Evolutionary conservation across 2,329 filamentous ascomycete genomes (phyloP).

Genomic region (Dendrostoma leiphaemia): DNA sequence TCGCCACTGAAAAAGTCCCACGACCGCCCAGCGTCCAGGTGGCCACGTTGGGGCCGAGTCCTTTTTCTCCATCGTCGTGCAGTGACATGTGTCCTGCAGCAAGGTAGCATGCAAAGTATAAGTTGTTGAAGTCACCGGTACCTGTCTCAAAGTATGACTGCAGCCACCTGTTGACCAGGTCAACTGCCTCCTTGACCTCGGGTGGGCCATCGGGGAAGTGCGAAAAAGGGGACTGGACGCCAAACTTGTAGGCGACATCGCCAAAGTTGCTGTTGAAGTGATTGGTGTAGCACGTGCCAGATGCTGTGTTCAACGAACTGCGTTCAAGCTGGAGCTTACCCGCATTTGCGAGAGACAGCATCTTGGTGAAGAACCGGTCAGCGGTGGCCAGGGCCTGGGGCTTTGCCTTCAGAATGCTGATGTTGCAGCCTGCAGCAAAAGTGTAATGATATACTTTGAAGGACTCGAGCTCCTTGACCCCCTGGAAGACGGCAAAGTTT

Average conservation of each 20-base stretch:
- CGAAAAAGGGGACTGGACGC: not conserved
- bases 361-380: not conserved
- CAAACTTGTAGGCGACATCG: not conserved
- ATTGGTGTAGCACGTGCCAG: not conserved
- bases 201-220: not conserved
- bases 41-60: not conserved
- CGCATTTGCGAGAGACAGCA: not conserved
- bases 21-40: slow-evolving; percentile 8
- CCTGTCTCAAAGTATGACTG: not conserved
- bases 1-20: slow-evolving; percentile 1
- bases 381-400: not conserved
- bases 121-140: not conserved
- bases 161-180: not conserved
- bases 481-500: too few species aligned
- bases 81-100: not conserved
- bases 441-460: not conserved
- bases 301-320: not conserved
- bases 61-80: slow-evolving; percentile 3
- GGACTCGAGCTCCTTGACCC: not conserved
- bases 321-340: not conserved
- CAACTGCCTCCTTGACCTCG: not conserved
- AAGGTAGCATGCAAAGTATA: slow-evolving; percentile 1
- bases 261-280: slow-evolving; percentile 9
- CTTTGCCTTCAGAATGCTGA: not conserved
- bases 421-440: not conserved